These are phyloP conservation scores for Diutina ranongensis DNA, from an alignment of 1,139 yeast genomes.

Conservation along the genomic window DNA sequence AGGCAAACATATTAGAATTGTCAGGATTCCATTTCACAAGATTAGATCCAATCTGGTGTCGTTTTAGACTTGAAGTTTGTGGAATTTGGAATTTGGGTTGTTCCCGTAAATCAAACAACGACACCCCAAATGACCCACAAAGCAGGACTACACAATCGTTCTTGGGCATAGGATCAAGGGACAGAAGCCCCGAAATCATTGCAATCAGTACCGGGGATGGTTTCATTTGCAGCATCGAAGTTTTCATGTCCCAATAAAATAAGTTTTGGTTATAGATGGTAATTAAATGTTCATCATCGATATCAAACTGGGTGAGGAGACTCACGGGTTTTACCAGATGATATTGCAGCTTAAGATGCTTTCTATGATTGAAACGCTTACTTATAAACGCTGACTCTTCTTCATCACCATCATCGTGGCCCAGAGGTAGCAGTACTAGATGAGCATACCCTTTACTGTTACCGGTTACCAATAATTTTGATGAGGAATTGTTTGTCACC, in stretches of 20 bases:
- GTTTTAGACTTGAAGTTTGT: conserved; percentile 6
- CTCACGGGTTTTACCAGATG: not conserved
- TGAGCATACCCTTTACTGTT: conserved; percentile 63
- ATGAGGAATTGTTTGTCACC: conserved; percentile 15
- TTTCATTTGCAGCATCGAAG: conserved; percentile 29
- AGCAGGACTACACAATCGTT: conserved; percentile 34
- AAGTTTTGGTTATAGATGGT: conserved; percentile 52
- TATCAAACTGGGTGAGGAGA: conserved; percentile 28
- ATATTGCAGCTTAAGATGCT: conserved; percentile 33
- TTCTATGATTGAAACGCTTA: conserved; percentile 63
- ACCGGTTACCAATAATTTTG: conserved; percentile 46
- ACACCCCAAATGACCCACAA: conserved; percentile 61
- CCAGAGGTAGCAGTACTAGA: conserved; percentile 50
- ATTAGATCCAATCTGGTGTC: conserved; percentile 15
- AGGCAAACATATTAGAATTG: conserved; percentile 52
- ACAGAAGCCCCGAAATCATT: conserved; percentile 36
- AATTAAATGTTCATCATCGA: conserved; percentile 25
- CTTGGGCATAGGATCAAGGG: conserved; percentile 40
- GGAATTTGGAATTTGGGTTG: conserved; percentile 1
- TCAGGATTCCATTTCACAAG: conserved; percentile 52
- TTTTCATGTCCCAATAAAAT: conserved; percentile 64
- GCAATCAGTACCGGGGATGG: conserved; percentile 42
- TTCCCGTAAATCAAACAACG: conserved; percentile 51
- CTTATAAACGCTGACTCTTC: conserved; percentile 55
- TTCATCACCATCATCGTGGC: conserved; percentile 12